Conservation (phyloP, 345 rosid genomes). For the Citrus inodora region DNA sequence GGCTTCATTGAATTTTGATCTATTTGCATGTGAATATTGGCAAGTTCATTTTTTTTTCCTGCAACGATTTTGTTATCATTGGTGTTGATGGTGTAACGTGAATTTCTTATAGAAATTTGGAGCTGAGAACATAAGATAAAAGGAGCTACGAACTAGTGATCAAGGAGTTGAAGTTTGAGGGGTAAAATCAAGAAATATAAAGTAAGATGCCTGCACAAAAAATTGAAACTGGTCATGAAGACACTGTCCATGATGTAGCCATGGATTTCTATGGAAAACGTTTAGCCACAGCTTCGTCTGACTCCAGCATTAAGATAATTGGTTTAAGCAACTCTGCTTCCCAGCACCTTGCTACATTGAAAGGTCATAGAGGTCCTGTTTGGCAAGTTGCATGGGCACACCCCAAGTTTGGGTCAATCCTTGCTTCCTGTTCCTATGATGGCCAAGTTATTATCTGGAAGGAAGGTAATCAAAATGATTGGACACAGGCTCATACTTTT, state of each 20-base stretch:
- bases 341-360: conserved; percentile 20
- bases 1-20: background rate
- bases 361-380: conserved; percentile 23
- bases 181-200: background rate
- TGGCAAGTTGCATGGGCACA: conserved; percentile 24
- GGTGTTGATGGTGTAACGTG: background rate
- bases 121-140: background rate
- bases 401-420: conserved; percentile 22
- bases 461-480: conserved; percentile 20
- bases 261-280: conserved; percentile 29
- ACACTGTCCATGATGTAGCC: conserved; percentile 19
- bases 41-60: background rate
- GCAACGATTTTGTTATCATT: background rate
- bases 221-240: conserved; percentile 22
- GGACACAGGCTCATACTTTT: conserved; percentile 18
- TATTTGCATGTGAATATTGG: background rate
- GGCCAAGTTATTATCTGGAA: conserved; percentile 23
- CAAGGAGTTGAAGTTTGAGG: background rate
- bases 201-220: conserved; percentile 21
- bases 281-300: conserved; percentile 20
- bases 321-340: conserved; percentile 10
- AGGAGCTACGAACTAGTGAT: background rate
- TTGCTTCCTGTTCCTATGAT: conserved; percentile 23
- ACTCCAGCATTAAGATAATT: conserved; percentile 16
- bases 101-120: background rate